Percentiles rank a stretch among this genome's conserved stretches.
Conservation (phyloP, 768 basidiomycete genomes). For the Gautieria morchelliformis region DNA sequence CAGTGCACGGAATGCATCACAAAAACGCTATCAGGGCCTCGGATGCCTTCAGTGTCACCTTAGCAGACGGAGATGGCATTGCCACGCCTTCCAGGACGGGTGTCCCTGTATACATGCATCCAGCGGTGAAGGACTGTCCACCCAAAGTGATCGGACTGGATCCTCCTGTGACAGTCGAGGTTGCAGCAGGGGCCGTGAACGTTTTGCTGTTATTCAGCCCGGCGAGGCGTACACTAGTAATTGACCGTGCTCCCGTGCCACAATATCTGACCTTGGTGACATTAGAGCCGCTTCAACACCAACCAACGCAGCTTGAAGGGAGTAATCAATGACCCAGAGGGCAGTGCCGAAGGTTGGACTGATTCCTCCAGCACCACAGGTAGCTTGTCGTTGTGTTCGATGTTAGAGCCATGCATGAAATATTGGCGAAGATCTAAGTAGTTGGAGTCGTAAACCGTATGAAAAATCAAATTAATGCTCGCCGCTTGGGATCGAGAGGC, state of each 20-base stretch:
- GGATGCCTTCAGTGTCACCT: slow-evolving; percentile 24
- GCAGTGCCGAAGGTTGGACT: slow-evolving; percentile 32
- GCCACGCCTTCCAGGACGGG: slow-evolving; percentile 19
- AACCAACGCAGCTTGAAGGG: slow-evolving; percentile 27
- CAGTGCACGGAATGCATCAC: slow-evolving; percentile 11
- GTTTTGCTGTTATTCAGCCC: slow-evolving; percentile 20
- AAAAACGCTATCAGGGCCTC: slow-evolving; percentile 29
- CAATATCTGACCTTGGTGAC: slow-evolving; percentile 23
- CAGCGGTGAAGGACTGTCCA: slow-evolving; percentile 20
- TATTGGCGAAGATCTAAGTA: no score
- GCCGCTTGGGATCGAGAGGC: no score
- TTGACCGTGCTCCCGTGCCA: slow-evolving; percentile 25
- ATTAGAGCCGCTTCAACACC: slow-evolving; percentile 29
- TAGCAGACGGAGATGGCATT: slow-evolving; percentile 16
- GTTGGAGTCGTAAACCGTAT: no score
- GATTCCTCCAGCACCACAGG: slow-evolving; percentile 32
- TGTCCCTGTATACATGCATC: slow-evolving; percentile 19
- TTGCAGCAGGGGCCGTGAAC: slow-evolving; percentile 28
- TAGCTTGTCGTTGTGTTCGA: slow-evolving; percentile 17
- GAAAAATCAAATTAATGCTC: no score
- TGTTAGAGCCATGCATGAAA: no score
- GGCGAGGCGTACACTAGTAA: slow-evolving; percentile 19
- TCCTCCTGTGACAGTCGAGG: slow-evolving; percentile 20
- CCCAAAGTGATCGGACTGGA: slow-evolving; percentile 26
- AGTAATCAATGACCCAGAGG: slow-evolving; percentile 33